A percentile compares a stretch with the other conserved stretches of the same genome.
phyloP scores from a whole-genome alignment of 768 basidiomycete genomes.

The Mycena filopes region DNA sequence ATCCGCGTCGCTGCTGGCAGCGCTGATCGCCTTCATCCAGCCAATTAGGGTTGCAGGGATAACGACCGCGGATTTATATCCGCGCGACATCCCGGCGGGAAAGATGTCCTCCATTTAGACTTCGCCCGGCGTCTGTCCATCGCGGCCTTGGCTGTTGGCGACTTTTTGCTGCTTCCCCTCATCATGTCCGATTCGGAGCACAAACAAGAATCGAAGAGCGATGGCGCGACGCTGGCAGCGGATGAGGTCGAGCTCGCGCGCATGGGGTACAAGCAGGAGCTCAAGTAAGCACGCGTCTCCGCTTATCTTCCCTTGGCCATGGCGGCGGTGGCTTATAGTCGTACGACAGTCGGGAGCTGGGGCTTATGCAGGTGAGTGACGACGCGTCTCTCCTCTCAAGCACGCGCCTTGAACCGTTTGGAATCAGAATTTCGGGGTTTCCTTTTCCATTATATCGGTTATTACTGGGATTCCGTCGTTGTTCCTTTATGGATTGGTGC shows the following conservation, averaged over 20 bases:
- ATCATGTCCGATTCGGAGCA: conserved; percentile 28
- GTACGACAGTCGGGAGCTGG: conserved; percentile 64
- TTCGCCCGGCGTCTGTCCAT: neutral
- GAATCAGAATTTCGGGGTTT: conserved; percentile 73
- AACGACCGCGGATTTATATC: neutral
- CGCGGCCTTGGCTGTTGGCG: neutral
- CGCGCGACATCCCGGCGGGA: neutral
- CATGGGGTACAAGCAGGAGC: conserved; percentile 80
- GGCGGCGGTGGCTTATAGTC: neutral
- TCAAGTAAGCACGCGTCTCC: too few relatives aligned
- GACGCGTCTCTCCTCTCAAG: neutral
- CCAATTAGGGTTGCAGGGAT: conserved; percentile 6
- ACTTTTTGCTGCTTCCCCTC: conserved; percentile 10
- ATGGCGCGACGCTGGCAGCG: conserved; percentile 44
- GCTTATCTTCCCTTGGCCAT: conserved; percentile 23
- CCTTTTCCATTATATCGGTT: conserved; percentile 81
- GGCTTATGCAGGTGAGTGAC: conserved; percentile 65
- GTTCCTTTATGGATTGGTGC: conserved; percentile 74
- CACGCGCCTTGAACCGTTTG: conserved; percentile 25
- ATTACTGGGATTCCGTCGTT: conserved; percentile 79
- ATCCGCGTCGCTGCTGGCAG: neutral
- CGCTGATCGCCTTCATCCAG: neutral
- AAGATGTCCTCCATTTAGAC: conserved; percentile 1
- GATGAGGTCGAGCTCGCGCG: conserved; percentile 74
- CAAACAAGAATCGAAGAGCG: conserved; percentile 29